A percentile compares a stretch with the other conserved stretches of the same genome.
phyloP scores from a whole-genome alignment of 768 basidiomycete species.

The Crepidotus variabilis region DNA sequence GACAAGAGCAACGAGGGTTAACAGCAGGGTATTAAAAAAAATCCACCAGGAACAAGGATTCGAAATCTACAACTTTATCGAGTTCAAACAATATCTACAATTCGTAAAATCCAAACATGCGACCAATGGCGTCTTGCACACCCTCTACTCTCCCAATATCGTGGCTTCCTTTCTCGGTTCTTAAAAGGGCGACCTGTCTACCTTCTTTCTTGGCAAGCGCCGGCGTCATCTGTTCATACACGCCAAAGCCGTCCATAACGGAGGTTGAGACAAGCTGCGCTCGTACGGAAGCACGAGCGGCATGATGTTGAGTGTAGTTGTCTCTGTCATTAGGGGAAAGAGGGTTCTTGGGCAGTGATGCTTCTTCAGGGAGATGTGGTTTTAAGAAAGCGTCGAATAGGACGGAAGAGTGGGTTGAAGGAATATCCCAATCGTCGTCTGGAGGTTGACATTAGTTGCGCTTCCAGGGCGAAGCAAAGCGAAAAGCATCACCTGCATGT shows the following conservation, averaged over 20 bases:
- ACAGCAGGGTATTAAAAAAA: too few species aligned
- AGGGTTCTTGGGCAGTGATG: conserved; percentile 30
- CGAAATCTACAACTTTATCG: background rate
- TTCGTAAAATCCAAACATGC: conserved; percentile 33
- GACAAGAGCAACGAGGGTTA: too few species aligned
- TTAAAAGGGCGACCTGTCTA: conserved; percentile 51
- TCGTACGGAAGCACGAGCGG: conserved; percentile 32
- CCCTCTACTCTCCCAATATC: conserved; percentile 61
- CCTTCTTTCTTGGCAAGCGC: conserved; percentile 40
- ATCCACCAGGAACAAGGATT: too few species aligned
- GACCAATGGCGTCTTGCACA: conserved; percentile 59
- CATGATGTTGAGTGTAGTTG: conserved; percentile 32
- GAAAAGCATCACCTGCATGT: conserved; percentile 49
- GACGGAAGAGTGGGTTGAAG: conserved; percentile 58
- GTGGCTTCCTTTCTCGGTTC: conserved; percentile 57
- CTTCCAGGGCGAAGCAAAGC: background rate
- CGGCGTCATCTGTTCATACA: conserved; percentile 40
- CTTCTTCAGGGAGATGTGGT: conserved; percentile 44
- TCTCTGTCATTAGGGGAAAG: conserved; percentile 37
- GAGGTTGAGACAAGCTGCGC: conserved; percentile 39
- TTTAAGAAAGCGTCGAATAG: conserved; percentile 68
- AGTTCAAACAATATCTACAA: background rate
- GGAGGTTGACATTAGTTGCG: background rate
- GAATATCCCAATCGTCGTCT: conserved; percentile 72
- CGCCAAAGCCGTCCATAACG: conserved; percentile 35